Percentiles rank a stretch among this genome's conserved stretches.
Evolutionary conservation across 169 alveolate genomes (phyloP).

Genomic region (Plasmodium berghei): DNA sequence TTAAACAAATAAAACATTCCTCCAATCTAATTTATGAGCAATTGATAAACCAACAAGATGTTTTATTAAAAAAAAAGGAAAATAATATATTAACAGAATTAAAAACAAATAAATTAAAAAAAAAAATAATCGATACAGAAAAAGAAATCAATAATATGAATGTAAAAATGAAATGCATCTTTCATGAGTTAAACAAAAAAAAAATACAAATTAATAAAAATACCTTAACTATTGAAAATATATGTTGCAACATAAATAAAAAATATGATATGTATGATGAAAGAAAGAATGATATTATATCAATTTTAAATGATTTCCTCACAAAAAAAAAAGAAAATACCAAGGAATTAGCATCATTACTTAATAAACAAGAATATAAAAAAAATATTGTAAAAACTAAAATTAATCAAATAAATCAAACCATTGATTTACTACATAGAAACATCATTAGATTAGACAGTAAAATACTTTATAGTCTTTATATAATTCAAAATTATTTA

Average conservation of each 20-base stretch:
- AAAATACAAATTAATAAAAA: slow-evolving; percentile 35
- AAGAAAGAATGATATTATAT: slow-evolving; percentile 8
- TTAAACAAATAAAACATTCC: slow-evolving; percentile 30
- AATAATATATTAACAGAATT: slow-evolving; percentile 37
- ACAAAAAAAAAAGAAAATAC: slow-evolving; percentile 43
- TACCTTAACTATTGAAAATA: slow-evolving; percentile 14
- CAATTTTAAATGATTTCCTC: slow-evolving; percentile 44
- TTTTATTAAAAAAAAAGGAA: slow-evolving; percentile 39
- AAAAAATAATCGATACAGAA: slow-evolving; percentile 25
- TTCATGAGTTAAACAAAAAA: slow-evolving; percentile 31
- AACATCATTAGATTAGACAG: slow-evolving; percentile 25
- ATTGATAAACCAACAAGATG: slow-evolving; percentile 60
- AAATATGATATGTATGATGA: slow-evolving; percentile 7
- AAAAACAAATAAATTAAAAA: slow-evolving; percentile 44
- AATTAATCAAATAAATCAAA: slow-evolving; percentile 24
- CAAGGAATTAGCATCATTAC: slow-evolving; percentile 25
- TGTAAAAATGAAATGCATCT: slow-evolving; percentile 12
- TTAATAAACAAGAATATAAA: slow-evolving; percentile 17
- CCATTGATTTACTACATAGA: neutral
- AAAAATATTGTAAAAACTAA: slow-evolving; percentile 16
- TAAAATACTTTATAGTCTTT: slow-evolving; percentile 15
- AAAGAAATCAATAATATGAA: slow-evolving; percentile 19
- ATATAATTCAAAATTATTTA: slow-evolving; percentile 18
- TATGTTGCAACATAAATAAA: slow-evolving; percentile 16
- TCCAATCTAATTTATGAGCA: slow-evolving; percentile 46